Percentiles rank a stretch among this genome's conserved stretches.
These are phyloP conservation scores for Lolium perenne DNA, from an alignment of 176 grass and related monocot genomes.

Conservation along the genomic window DNA sequence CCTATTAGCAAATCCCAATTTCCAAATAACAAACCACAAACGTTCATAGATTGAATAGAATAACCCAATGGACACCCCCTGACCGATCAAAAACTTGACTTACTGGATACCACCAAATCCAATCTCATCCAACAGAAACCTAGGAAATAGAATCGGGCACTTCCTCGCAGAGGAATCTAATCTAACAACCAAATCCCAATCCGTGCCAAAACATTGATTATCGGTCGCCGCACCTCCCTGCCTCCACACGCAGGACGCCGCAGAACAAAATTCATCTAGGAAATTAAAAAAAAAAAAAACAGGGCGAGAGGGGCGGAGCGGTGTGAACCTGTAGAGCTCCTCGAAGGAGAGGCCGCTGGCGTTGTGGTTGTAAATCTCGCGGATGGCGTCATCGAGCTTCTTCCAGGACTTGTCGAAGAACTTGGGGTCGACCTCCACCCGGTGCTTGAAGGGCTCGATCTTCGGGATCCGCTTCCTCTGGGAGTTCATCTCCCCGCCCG, in stretches of 20 bases:
- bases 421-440: slow-evolving; percentile 86
- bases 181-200: background rate
- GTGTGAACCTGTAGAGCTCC: slow-evolving; percentile 74
- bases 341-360: slow-evolving; percentile 94
- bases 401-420: slow-evolving; percentile 89
- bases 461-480: slow-evolving; percentile 61
- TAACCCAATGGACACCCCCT: background rate
- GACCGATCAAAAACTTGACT: background rate
- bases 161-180: background rate
- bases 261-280: background rate
- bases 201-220: background rate
- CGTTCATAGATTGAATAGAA: background rate
- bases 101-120: background rate
- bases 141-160: background rate
- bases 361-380: slow-evolving; percentile 98
- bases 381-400: slow-evolving; percentile 81
- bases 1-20: background rate
- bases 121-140: background rate
- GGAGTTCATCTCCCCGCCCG: slow-evolving; percentile 41
- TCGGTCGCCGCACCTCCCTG: background rate
- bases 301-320: background rate
- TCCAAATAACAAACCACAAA: background rate
- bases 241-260: background rate
- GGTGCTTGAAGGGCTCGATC: slow-evolving; percentile 87
- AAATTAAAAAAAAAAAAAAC: background rate